Evolutionary conservation across 768 basidiomycete species (phyloP).

Genomic region (Rubroboletus pulcherrimus): DNA sequence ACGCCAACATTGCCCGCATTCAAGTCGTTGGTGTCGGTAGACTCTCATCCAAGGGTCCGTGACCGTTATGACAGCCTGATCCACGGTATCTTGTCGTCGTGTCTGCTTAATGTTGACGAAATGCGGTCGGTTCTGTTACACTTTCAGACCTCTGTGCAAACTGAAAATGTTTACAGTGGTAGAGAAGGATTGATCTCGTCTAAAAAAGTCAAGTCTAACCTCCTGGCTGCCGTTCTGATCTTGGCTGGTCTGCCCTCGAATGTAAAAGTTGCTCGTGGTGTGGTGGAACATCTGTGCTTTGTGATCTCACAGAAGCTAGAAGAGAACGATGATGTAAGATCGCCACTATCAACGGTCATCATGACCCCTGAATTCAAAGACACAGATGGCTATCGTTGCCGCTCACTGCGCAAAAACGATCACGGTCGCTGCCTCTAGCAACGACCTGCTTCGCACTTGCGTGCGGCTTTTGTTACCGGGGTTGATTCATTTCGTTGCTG

Average conservation of each 20-base stretch:
- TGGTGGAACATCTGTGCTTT: conserved; percentile 83
- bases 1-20: conserved; percentile 78
- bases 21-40: conserved; percentile 65
- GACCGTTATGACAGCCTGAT: conserved; percentile 58
- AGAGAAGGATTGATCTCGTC: conserved; percentile 72
- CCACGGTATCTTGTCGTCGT: conserved; percentile 82
- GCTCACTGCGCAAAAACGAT: conserved; percentile 89
- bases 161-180: conserved; percentile 47
- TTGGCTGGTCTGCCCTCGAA: conserved; percentile 72
- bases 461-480: conserved; percentile 71
- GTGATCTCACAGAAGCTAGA: conserved; percentile 77
- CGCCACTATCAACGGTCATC: conserved; percentile 8
- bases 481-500: conserved; percentile 76
- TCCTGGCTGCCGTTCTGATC: conserved; percentile 81
- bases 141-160: not conserved
- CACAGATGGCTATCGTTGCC: conserved; percentile 76
- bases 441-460: conserved; percentile 66
- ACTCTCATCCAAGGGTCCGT: conserved; percentile 37
- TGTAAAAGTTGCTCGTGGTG: conserved; percentile 64
- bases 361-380: conserved; percentile 1
- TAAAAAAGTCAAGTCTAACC: conserved; percentile 87
- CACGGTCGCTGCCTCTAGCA: conserved; percentile 67
- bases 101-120: conserved; percentile 82
- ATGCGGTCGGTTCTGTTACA: conserved; percentile 64
- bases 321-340: conserved; percentile 60